Evolutionary conservation across 176 grass and related monocot species (phyloP), one percentile per base, ranked within the genome.

Genomic region (Aegilops speltoides): DNA sequence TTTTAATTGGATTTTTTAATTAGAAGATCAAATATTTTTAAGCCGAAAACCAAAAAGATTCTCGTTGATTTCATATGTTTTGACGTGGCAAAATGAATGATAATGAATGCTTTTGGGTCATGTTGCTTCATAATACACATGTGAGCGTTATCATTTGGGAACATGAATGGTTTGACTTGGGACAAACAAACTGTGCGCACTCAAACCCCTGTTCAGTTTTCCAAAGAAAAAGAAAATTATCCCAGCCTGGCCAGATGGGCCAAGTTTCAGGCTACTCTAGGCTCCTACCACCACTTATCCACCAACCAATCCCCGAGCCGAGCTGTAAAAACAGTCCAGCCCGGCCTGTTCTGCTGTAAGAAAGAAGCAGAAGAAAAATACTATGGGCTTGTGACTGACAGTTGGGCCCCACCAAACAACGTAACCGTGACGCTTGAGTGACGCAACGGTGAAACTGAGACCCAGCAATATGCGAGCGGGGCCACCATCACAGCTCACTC

Each of bases 361-460:
- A 4, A 69, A 32, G 32, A 68, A 33, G 15, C 10, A 33, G 20
- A 22, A 12, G 2, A 37, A 70, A 70, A 70, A 22, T 20, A 69
- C 36, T 36, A 13, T 40, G 33, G 2, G 19, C 68, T 1, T 13
- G 70, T 41, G 2, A 0, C 70, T 16, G 70, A 73, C 70, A 41
- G 22, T 4, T 45, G n/a, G 26, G 11, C 14, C 45, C 13, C 4
- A 4, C 13, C 46, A 2, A 52, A 52, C 5, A 22, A 45, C 70
- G 70, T 45, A 2, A 46, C 6, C 29, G 63, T 90, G 88, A 83
- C 40, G 80, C 65, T 0, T 66, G 84, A 85, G 23, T 79, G 80
- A 87, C 79, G 80, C 31, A 0, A 16, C 4, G 5, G 65, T 83
- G 73, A 64, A 57, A 17, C 70, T 83, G 73, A 64, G 43, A 17